These are phyloP conservation scores for Gossypium aridum DNA, from an alignment of 441 rosid genomes.

Conservation along the genomic window DNA sequence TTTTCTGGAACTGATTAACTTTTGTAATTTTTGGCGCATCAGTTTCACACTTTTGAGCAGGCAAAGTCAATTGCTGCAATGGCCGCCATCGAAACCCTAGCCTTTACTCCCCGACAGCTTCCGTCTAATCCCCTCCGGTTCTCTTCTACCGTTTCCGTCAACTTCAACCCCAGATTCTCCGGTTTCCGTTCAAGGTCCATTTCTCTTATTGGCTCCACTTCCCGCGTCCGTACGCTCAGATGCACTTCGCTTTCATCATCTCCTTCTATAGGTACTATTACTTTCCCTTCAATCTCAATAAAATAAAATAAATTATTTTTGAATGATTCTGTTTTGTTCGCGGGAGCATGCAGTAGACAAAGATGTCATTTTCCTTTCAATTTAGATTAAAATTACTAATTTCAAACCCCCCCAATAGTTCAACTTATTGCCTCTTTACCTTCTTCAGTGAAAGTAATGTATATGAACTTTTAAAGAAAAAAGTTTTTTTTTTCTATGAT, in stretches of 20 bases:
- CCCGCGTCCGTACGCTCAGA: constrained; percentile 26
- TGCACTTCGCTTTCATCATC: constrained; percentile 40
- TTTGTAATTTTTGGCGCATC: not conserved
- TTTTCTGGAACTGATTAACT: not conserved
- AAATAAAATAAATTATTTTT: not conserved
- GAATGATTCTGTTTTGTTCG: not conserved
- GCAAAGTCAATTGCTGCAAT: not conserved
- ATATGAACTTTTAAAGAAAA: not conserved
- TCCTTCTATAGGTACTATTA: constrained; percentile 35
- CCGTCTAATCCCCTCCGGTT: constrained; percentile 12
- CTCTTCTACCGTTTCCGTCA: constrained; percentile 18
- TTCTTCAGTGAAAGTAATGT: not conserved
- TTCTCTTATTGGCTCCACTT: constrained; percentile 14
- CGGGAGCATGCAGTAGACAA: not conserved
- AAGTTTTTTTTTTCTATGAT: not conserved
- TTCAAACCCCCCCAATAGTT: not conserved
- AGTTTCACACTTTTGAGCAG: not conserved
- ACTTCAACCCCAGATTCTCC: constrained; percentile 20
- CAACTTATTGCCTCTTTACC: not conserved
- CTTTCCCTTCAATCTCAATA: not conserved
- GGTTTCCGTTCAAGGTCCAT: constrained; percentile 21
- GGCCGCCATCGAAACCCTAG: constrained; percentile 35
- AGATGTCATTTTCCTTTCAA: not conserved
- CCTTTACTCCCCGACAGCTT: constrained; percentile 23
- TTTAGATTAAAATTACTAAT: not conserved